These are phyloP conservation scores for Leptodermis oblonga DNA, from an alignment of 257 asterid genomes.

Conservation along the genomic window DNA sequence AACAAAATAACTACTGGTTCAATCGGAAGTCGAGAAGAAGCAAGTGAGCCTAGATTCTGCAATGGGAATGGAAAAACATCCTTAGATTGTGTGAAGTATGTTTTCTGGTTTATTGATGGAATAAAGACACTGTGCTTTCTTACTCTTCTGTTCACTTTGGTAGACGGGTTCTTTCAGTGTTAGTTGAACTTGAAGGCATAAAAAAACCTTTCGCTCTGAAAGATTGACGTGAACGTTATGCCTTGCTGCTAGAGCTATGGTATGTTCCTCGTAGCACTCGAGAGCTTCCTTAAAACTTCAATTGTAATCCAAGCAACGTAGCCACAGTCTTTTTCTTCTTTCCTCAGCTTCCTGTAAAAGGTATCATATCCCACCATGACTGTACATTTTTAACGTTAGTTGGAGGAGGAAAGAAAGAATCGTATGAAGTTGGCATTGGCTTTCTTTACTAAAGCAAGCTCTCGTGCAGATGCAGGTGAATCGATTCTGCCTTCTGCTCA, in stretches of 20 bases:
- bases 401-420: background rate
- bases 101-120: constrained; percentile 19
- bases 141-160: constrained; percentile 31
- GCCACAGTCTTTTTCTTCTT: background rate
- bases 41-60: background rate
- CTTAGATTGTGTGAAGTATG: constrained; percentile 28
- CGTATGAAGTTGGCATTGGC: constrained; percentile 5
- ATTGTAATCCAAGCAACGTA: constrained; percentile 41
- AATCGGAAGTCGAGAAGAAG: background rate
- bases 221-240: constrained; percentile 38
- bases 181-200: constrained; percentile 30
- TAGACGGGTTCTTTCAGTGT: constrained; percentile 30
- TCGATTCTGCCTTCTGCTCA: constrained; percentile 21
- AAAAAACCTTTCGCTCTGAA: constrained; percentile 20
- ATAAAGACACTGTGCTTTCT: constrained; percentile 19
- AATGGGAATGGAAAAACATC: constrained; percentile 27
- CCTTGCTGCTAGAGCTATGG: constrained; percentile 10
- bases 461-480: constrained; percentile 17
- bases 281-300: constrained; percentile 21
- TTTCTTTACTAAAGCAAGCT: constrained; percentile 7
- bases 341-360: constrained; percentile 11
- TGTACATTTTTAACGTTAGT: background rate
- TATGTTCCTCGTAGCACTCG: constrained; percentile 17
- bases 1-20: background rate
- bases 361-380: background rate